Base-by-base conservation (phyloP, 23 red algal genomes). In the Chondrus crispus region DNA sequence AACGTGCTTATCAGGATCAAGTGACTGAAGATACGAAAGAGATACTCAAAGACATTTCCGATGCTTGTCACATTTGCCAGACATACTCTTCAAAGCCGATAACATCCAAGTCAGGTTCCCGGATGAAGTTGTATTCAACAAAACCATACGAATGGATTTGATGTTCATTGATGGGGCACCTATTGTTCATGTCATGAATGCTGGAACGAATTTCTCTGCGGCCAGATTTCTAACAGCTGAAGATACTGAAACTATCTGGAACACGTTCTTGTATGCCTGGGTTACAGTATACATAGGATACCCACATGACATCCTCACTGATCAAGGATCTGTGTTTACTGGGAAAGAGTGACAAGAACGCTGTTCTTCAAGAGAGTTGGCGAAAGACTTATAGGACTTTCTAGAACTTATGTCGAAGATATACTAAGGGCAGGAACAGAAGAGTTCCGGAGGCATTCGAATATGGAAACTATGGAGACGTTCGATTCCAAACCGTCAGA, bases 111-210 rank as follows among this genome's bases (percentile, higher is more conserved):
- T n/a, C n/a, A n/a, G n/a, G n/a, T n/a, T n/a, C n/a, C n/a, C n/a
- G n/a, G n/a, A n/a, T n/a, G 48, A 82, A 51, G 26, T 8, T 38
- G 19, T 70, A 9, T 86, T 86, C 62, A 86, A 86, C 1, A 26
- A 51, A 37, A 9, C 37, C 8, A 36, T 86, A 16, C 30, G 30
- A 38, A 36, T 86, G 33, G 82, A 86, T 2, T 58, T 86, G n/a
- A n/a, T 86, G 33, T 86, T 55, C 58, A 35, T 70, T 36, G 58
- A 86, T 40, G 60, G 1, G 14, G 9, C 70, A 9, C 82, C 82
- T 7, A 26, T 68, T 72, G 30, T 86, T 10, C 60, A 86, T 43
- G 62, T 86, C 28, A 33, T 86, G 20, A 58, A 86, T 41, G 36
- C 36, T 8, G 26, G 42, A 40, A 77, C 71, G 9, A 26, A 77